Evolutionary conservation across 257 asterid genomes (phyloP), one percentile per base, ranked within the genome.

Genomic region (Penstemon davidsonii): DNA sequence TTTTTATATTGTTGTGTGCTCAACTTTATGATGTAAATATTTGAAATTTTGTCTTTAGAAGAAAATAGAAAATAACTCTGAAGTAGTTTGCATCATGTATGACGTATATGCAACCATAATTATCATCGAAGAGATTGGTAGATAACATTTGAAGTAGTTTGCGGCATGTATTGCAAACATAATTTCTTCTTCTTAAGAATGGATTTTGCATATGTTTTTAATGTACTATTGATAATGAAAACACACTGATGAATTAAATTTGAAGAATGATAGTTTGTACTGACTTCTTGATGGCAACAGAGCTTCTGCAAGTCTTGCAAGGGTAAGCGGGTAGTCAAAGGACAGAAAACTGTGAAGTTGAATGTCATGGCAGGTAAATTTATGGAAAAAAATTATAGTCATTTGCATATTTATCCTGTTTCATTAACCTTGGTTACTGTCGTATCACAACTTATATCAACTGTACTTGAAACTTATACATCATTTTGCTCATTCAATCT

Each of bases 241-340:
- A 33, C 46, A 11, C 41, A 36, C 36, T 70, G 62, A 54, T 55
- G 11, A 39, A 41, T 61, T 45, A 46, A 61, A 54, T 39, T 40
- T 5, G 61, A 47, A 43, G 57, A 12, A n/a, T 10, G 40, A 68
- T 41, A 55, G 39, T 47, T 8, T 82, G 50, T 69, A 53, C 69
- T 72, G 70, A 52, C 62, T 67, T 57, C 62, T 52, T 62, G 33
- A 62, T 69, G 78, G 78, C 63, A 68, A 66, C 85, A 92, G 98
- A 82, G 78, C 79, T 75, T 84, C 76, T 92, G 98, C 90, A 88
- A 85, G 82, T 78, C 96, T 59, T 92, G 98, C 88, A 82, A 77
- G 77, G 98, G 98, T 52, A 82, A 78, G 60, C 85, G 95, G 42
- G 90, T 90, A 40, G 64, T 82, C 69, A 83, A 75, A 81, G 98